phyloP scores from a whole-genome alignment of 202 grass and related monocot genomes.

The Brachypodium distachyon region DNA sequence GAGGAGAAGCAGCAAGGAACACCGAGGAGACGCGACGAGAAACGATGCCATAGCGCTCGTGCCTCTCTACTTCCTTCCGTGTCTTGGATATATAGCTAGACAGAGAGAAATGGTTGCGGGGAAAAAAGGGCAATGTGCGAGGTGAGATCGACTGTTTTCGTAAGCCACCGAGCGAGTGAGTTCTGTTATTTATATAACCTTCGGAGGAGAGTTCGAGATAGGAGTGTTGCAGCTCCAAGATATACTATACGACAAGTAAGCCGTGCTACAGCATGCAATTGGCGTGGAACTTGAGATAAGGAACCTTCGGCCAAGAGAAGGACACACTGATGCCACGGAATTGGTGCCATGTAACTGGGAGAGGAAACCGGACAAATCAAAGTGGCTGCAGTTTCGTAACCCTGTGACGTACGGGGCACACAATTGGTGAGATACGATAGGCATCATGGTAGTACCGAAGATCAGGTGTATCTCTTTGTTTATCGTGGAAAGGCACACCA shows the following conservation, averaged over 20 bases:
- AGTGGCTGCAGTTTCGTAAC: neutral
- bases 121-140: neutral
- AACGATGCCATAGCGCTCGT: neutral
- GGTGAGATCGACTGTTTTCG: neutral
- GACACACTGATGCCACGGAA: neutral
- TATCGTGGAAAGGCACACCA: conserved; percentile 11
- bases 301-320: neutral
- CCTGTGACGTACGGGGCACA: conserved; percentile 17
- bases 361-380: neutral
- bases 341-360: no score
- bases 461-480: neutral
- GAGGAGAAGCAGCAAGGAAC: neutral
- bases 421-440: no score
- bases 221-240: neutral
- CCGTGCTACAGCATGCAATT: neutral
- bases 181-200: conserved; percentile 33
- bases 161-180: neutral
- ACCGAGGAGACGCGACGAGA: neutral
- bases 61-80: no score
- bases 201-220: no score
- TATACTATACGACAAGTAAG: neutral
- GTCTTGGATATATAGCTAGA: neutral
- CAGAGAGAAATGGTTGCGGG: neutral
- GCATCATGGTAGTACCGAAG: no score
- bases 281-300: neutral